A percentile compares a stretch with the other conserved stretches of the same genome.
Evolutionary conservation across 2,329 filamentous ascomycete genomes (phyloP).

Genomic region (Stylonectria norvegica): DNA sequence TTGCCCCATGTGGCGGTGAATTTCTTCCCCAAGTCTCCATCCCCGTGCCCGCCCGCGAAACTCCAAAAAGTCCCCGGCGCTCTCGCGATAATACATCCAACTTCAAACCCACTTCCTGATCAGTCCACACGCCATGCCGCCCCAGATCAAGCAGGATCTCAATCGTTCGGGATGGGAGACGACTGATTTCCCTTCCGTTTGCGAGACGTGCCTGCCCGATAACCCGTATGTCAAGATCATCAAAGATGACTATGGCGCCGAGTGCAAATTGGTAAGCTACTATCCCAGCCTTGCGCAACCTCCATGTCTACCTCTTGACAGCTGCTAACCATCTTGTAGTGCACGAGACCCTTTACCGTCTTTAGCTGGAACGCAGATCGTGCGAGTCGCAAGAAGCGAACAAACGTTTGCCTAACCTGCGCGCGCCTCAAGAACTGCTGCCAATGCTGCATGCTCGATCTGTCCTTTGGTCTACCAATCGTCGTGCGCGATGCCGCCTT

Average conservation of each 20-base stretch:
- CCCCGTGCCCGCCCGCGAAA: not conserved
- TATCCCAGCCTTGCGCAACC: constrained; percentile 2
- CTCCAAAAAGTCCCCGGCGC: constrained; percentile 5
- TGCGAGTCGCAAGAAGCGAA: constrained; percentile 86
- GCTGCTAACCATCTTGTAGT: constrained; percentile 39
- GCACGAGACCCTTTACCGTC: constrained; percentile 91
- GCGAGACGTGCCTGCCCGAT: constrained; percentile 89
- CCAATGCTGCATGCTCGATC: constrained; percentile 97
- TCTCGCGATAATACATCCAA: constrained; percentile 17
- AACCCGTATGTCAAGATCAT: constrained; percentile 99
- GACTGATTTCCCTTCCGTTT: constrained; percentile 83
- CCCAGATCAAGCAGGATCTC: constrained; percentile 93
- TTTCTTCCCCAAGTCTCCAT: too few relatives aligned
- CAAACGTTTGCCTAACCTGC: constrained; percentile 94
- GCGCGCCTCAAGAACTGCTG: constrained; percentile 98
- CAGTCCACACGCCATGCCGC: constrained; percentile 57
- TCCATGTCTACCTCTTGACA: not conserved
- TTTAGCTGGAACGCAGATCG: constrained; percentile 95
- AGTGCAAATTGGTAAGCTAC: constrained; percentile 63
- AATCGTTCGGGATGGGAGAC: constrained; percentile 96
- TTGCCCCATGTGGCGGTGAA: constrained; percentile 5
- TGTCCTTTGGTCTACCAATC: constrained; percentile 93
- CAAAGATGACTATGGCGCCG: constrained; percentile 90
- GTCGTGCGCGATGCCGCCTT: constrained; percentile 92
- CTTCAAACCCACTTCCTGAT: constrained; percentile 13